Base-by-base conservation (phyloP, 2,329 filamentous ascomycete species). In the Xylaria arbuscula region DNA sequence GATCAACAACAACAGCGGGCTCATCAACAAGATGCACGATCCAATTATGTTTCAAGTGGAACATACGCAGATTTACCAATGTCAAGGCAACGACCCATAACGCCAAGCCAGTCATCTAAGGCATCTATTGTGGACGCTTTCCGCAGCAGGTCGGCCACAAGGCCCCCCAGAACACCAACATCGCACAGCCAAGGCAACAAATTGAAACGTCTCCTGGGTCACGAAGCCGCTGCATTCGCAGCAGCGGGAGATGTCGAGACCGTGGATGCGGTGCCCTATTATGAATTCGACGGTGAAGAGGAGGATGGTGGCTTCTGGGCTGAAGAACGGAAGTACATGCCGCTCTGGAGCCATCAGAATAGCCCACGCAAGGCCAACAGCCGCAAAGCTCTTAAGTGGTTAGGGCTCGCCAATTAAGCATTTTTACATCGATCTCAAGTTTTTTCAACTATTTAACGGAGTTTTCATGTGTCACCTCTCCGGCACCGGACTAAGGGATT, bases 271-370 rank as follows among this genome's bases (percentile, higher is more conserved):
- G 48, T 22, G 3, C 55, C 60, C 2, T 67, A 65, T 11, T 73
- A 80, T 58, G 76, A 80, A 24, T 13, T 78, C 10, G 76, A 78
- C 63, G 81, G 84, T 47, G 76, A 73, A 19, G 73, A 70, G 13
- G 65, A 67, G 3, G 53, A 64, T 28, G 81, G 79, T 66, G 79
- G 82, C 56, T 81, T 83, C 67, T 83, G 85, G 65, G 72, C 80
- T 24, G 85, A 87, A 66, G 84, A 86, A 75, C 81, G 84, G 38
- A 80, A 84, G 48, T 81, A 88, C 38, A 86, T 88, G 83, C 86
- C 86, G 3, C 79, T 86, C 28, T 83, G 67, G 64, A 53, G 54
- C 10, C 74, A 77, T 78, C 64, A 79, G 67, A 68, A 73, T 2
- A 72, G 72, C 11, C 71, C 74, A 34, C 78, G 76, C 17, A 83